A percentile compares a stretch with the other conserved stretches of the same genome.
phyloP scores from a whole-genome alignment of 2,329 filamentous ascomycete species.

The Hirsutella rhossiliensis region DNA sequence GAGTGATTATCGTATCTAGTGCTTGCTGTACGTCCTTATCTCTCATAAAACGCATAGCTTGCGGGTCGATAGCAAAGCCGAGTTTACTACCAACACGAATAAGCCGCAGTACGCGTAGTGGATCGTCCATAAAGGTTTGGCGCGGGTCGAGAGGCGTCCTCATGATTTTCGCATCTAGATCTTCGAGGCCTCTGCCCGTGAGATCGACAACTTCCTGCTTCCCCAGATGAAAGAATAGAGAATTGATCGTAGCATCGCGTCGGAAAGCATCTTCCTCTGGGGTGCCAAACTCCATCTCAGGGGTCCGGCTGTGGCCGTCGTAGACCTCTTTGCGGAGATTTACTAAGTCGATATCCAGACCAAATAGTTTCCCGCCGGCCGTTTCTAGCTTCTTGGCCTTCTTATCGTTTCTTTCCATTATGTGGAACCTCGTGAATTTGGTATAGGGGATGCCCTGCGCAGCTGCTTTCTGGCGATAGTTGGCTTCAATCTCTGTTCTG shows the following conservation, averaged over 20 bases:
- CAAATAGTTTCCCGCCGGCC: conserved; percentile 73
- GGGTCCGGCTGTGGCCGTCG: conserved; percentile 76
- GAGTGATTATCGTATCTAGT: conserved; percentile 78
- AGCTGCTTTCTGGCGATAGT: conserved; percentile 31
- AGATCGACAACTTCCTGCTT: conserved; percentile 74
- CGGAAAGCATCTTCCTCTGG: conserved; percentile 81
- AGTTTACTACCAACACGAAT: conserved; percentile 85
- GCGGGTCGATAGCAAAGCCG: conserved; percentile 62
- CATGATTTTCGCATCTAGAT: conserved; percentile 63
- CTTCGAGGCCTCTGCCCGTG: conserved; percentile 56
- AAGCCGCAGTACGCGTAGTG: conserved; percentile 72
- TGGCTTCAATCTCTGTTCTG: conserved; percentile 41
- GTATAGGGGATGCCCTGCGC: conserved; percentile 31
- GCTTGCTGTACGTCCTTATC: conserved; percentile 64
- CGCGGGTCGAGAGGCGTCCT: conserved; percentile 78
- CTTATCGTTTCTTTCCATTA: conserved; percentile 83
- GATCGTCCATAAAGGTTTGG: conserved; percentile 91
- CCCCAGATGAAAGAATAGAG: conserved; percentile 89
- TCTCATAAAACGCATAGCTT: conserved; percentile 62
- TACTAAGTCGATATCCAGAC: conserved; percentile 84
- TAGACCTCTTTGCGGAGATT: conserved; percentile 91
- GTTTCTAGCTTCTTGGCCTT: conserved; percentile 96
- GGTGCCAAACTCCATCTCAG: conserved; percentile 87
- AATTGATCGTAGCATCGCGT: conserved; percentile 88
- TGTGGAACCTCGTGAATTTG: conserved; percentile 62